Conservation (phyloP, 257 asterid genomes). For the Paraleonurus japonicus region DNA sequence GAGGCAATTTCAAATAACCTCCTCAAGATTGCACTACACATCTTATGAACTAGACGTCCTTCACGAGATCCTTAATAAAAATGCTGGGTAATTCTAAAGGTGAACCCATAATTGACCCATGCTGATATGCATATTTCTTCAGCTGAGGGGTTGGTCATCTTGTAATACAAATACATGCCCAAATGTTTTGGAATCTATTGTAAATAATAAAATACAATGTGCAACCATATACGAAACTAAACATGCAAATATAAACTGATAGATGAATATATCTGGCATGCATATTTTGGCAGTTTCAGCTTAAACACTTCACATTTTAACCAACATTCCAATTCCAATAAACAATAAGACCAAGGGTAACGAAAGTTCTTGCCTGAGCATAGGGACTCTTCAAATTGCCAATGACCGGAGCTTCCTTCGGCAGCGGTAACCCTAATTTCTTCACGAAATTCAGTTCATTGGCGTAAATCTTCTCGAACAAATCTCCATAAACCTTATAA, state of each 20-base stretch:
- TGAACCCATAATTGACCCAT: neutral
- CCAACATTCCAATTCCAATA: neutral
- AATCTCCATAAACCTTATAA: constrained; percentile 75
- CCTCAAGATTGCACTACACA: neutral
- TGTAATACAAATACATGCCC: neutral
- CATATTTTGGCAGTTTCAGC: neutral
- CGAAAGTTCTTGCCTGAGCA: constrained; percentile 53
- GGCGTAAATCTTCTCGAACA: constrained; percentile 67
- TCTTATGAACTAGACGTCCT: neutral
- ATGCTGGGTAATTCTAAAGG: neutral
- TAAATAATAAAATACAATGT: neutral
- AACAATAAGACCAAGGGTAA: neutral
- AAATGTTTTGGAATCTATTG: neutral
- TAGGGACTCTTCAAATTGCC: constrained; percentile 84
- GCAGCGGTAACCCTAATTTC: constrained; percentile 59
- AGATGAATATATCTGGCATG: neutral
- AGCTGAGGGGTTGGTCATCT: neutral
- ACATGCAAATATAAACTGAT: neutral
- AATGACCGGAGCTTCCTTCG: constrained; percentile 84
- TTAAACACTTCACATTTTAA: constrained; percentile 4
- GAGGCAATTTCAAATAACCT: neutral
- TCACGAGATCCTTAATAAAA: neutral
- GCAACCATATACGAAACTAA: neutral
- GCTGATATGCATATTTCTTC: neutral
- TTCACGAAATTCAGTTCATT: constrained; percentile 63